Base-by-base conservation (phyloP, 139 green algal species). In the Picochlorum sp. region DNA sequence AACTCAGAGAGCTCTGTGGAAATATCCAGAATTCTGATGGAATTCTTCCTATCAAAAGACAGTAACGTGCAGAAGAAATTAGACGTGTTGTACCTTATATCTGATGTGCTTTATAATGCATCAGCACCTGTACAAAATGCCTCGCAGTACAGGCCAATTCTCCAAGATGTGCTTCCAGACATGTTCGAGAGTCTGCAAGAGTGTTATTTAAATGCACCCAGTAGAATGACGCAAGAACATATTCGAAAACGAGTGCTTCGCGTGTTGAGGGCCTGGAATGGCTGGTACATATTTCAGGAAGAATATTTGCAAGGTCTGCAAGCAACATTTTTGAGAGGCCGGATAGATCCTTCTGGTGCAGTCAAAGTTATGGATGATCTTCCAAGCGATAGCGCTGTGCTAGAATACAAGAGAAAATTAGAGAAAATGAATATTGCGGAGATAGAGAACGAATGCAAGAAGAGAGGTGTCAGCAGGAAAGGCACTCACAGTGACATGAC, bases 41-140 rank as follows among this genome's bases (percentile, higher is more conserved):
- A 95, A 51, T 72, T 85, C 6, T 78, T 97, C 28, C 88, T 83
- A 9, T 77, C 96, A 28, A n/a, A 73, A 21, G 88, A 97, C 72
- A 97, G 87, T 16, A 83, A 88, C 9, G 72, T 95, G 15, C 79
- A 79, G 14, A 71, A 84, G 49, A 97, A 96, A 75, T 77, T 92
- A 13, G 84, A 83, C 2, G 72, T 86, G 41, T 84, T 98, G 26
- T 95, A 94, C 76, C 77, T 97, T 11, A 77, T 91, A 8, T 92
- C 77, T 7, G 92, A 98, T 79, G 85, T 98, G 24, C 81, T 98
- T 57, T 87, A 97, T 84, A 98, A 97, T 78, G 79, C 66, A 63
- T 88, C 81, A 44, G 85, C 86, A 16, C 81, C 86, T 16, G 88
- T 97, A 50, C 76, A 87, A 49, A 96, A 96, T 67, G 92, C 90